Evolutionary conservation across 169 alveolate species (phyloP).

Genomic region (Cryptosporidium ubiquitum): DNA sequence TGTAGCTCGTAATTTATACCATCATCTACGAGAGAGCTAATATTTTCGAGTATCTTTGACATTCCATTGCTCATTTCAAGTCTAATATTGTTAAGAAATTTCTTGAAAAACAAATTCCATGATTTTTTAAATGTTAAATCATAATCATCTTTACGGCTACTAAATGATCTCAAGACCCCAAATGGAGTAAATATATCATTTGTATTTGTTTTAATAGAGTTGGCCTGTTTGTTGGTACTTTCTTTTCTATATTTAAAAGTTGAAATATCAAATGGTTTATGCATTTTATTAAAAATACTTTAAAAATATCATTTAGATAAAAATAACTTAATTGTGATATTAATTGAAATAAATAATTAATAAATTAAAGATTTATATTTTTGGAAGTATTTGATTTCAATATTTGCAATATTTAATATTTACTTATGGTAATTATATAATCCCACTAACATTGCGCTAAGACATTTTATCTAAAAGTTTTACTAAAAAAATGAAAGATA

Average conservation of each 20-base stretch:
- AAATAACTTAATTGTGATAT: no score
- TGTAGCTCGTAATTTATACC: slow-evolving; percentile 1
- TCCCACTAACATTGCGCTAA: background rate
- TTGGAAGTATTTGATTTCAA: background rate
- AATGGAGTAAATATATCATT: slow-evolving; percentile 9
- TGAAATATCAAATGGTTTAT: slow-evolving; percentile 32
- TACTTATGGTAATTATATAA: background rate
- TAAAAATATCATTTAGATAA: background rate
- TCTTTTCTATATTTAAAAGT: background rate
- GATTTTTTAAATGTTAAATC: background rate
- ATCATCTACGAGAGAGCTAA: background rate
- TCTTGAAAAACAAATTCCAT: slow-evolving; percentile 38
- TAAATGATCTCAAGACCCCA: slow-evolving; percentile 26
- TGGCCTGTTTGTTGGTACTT: background rate
- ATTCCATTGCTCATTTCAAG: slow-evolving; percentile 43
- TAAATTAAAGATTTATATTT: background rate
- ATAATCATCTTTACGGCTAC: background rate
- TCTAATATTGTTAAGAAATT: background rate
- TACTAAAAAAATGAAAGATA: background rate
- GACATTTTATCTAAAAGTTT: background rate
- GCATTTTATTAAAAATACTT: background rate
- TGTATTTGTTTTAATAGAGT: background rate
- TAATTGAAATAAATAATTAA: no score
- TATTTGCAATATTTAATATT: background rate
- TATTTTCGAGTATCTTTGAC: slow-evolving; percentile 19